Base-by-base conservation (phyloP, 2,329 filamentous ascomycete species). In the Chrysosporium queenslandicum region DNA sequence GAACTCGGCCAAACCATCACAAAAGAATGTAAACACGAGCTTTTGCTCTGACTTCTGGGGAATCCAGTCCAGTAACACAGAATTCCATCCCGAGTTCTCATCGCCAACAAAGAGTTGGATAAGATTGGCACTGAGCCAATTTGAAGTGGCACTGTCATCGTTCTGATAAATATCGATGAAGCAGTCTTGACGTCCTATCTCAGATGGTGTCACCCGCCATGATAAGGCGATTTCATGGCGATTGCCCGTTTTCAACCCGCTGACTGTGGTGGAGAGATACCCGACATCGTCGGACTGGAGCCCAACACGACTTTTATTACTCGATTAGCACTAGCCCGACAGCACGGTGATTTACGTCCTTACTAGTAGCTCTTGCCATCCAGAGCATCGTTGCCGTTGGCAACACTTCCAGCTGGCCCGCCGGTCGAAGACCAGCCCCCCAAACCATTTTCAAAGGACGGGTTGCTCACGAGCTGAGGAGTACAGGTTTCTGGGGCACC, bases 361-460 rank as follows among this genome's bases (percentile, higher is more conserved):
- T 46, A 46, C 42, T 46, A 46, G 27, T 32, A 46, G 42, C 42
- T 34, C 7, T 46, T 46, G n/a, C 42, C 42, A 16, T 46, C 42
- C 20, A 16, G n/a, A 6, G 27, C 42, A 46, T 34, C 42, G 14
- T 32, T 23, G 3, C 9, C 21, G 3, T 20, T 32, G n/a, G 34
- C 7, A 18, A 46, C n/a, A 4, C 25, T 14, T 20, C 42, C 27
- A 20, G 27, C 5, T 12, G 42, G 42, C 20, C 42, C 42, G 6
- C 42, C 42, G 6, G 25, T 32, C n/a, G 20, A 46, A 20, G 42
- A 32, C 25, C 25, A 46, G 4, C 41, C 41, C 11, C 3, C 30
- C 12, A 29, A 27, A n/a, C 23, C 21, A 14, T 29, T 18, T 16
- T 46, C 42, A 34, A 46, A 46, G 9, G 42, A 30, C 27, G 27